Evolutionary conservation across 192 early-diverging fungal genomes (phyloP), one percentile per base, ranked within the genome.

Genomic region (Pecoramyces ruminantium): DNA sequence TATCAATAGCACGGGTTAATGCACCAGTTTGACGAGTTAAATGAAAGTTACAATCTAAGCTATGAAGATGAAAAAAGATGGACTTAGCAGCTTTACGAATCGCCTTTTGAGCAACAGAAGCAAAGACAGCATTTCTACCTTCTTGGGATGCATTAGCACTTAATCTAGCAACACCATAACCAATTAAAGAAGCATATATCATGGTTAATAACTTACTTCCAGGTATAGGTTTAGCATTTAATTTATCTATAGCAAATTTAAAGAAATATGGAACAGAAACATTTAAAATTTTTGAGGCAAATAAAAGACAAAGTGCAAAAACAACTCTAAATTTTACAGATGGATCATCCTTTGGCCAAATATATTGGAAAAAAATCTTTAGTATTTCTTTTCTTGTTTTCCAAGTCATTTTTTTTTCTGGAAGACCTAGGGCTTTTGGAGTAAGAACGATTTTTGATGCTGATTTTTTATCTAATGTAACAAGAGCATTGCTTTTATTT

Each of bases 201-300:
- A 27, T 30, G 67, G 29, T 29, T 78, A 80, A 14, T 18, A 29
- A 25, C 9, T 88, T 87, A 30, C 91, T 87, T 21, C 87, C 87
- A 15, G 91, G 84, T 13, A 88, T 86, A 34, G 88, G 51, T 30
- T 92, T 88, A 77, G 90, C 81, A 82, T 93, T 96, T 38, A 99
- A 87, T 28, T 89, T 89, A 81, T 99, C 97, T 38, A 99, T 91
- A 39, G 94, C 90, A 79, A 93, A 84, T 86, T 98, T 99, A 88
- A 99, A 99, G 81, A 94, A 91, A 78, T 97, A 93, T 0, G 98
- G 98, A 38, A 99, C 95, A 83, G 95, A 95, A 0, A 99, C 96
- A 81, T 96, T 98, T 34, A 98, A 84, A 21, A 95, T 80, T 84
- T 95, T 95, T 81, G 93, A 92, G 21, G 90, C 88, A n/a, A 98